These are phyloP conservation scores for Cystofilobasidium capitatum DNA, from an alignment of 768 basidiomycete genomes.

Conservation along the genomic window DNA sequence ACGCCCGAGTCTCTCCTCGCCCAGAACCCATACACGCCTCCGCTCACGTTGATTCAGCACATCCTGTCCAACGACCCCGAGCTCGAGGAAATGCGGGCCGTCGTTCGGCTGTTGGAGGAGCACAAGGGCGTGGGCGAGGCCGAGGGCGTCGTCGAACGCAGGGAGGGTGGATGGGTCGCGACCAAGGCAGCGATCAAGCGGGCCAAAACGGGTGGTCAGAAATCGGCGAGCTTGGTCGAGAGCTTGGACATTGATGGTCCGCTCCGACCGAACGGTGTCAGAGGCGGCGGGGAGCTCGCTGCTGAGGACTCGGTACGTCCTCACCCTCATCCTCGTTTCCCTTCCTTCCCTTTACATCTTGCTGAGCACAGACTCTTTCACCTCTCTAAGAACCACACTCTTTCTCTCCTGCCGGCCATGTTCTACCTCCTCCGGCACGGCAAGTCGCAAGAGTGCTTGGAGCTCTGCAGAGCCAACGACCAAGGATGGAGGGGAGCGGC, in stretches of 20 bases:
- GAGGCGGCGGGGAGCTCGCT: slow-evolving; percentile 47
- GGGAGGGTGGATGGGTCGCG: slow-evolving; percentile 41
- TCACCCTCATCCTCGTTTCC: neutral
- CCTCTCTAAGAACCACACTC: slow-evolving; percentile 34
- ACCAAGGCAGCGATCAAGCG: slow-evolving; percentile 63
- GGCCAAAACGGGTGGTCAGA: slow-evolving; percentile 44
- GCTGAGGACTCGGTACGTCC: slow-evolving; percentile 59
- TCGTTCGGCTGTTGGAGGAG: neutral
- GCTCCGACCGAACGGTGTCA: slow-evolving; percentile 48
- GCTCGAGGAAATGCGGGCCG: slow-evolving; percentile 62
- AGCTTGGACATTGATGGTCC: slow-evolving; percentile 76
- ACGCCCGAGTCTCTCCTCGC: slow-evolving; percentile 52
- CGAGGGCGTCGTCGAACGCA: slow-evolving; percentile 9
- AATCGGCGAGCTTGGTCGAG: slow-evolving; percentile 48
- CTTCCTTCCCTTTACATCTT: neutral
- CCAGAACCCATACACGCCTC: slow-evolving; percentile 73
- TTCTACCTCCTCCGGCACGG: slow-evolving; percentile 27
- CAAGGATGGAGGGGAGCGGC: slow-evolving; percentile 40
- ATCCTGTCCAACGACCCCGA: slow-evolving; percentile 61
- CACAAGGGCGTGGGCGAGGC: neutral
- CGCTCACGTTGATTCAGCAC: slow-evolving; percentile 61
- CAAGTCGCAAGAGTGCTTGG: slow-evolving; percentile 14
- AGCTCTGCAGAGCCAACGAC: slow-evolving; percentile 42
- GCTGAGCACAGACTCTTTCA: slow-evolving; percentile 22
- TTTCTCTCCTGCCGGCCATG: slow-evolving; percentile 25